Conservation (phyloP, 2,329 filamentous ascomycete species). For the Trichophyton simii region DNA sequence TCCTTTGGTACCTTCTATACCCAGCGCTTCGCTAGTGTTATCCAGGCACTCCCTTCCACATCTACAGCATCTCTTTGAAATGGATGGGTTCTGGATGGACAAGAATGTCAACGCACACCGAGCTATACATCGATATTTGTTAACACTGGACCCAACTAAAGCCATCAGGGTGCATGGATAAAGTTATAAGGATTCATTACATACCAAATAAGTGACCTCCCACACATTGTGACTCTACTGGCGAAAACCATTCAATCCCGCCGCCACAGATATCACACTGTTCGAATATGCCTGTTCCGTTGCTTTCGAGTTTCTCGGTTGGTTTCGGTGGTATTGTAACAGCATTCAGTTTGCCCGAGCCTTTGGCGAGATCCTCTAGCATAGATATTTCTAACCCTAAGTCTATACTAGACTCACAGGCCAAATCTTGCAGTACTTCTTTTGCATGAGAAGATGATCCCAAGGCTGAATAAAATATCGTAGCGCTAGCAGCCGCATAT, state of each 20-base stretch:
- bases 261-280: constrained; percentile 42
- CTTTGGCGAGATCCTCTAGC: constrained; percentile 11
- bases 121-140: constrained; percentile 20
- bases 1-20: neutral
- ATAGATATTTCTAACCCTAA: constrained; percentile 23
- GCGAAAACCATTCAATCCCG: constrained; percentile 37
- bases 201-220: constrained; percentile 42
- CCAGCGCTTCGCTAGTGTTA: neutral
- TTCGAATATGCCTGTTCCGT: constrained; percentile 29
- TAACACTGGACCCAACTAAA: constrained; percentile 2
- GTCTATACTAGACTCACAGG: constrained; percentile 19
- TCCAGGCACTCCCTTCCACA: constrained; percentile 35
- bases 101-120: constrained; percentile 44
- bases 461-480: constrained; percentile 20
- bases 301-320: constrained; percentile 14
- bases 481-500: constrained; percentile 27
- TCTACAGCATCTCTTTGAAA: constrained; percentile 42
- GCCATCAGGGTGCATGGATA: neutral
- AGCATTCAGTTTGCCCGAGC: neutral
- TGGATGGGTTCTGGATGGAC: constrained; percentile 42
- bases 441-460: constrained; percentile 18
- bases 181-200: constrained; percentile 9
- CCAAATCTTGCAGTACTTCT: constrained; percentile 19
- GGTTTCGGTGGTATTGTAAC: constrained; percentile 17
- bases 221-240: constrained; percentile 36